Evolutionary conservation across 2,329 filamentous ascomycete species (phyloP).

Genomic region (Dothistroma pini): DNA sequence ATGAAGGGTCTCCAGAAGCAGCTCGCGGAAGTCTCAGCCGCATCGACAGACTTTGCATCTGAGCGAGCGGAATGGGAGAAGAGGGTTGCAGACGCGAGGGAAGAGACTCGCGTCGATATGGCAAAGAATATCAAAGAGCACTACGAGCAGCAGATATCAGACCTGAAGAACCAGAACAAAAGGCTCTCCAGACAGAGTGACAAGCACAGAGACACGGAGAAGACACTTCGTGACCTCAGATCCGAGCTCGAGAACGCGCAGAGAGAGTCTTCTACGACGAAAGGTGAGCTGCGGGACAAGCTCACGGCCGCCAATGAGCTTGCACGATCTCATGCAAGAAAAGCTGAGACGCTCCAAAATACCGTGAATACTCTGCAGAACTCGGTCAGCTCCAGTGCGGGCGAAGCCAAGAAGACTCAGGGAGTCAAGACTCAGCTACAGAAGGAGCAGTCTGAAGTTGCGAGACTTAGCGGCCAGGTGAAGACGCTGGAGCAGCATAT

Average conservation of each 20-base stretch:
- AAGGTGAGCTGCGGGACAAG: background rate
- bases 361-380: background rate
- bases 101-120: background rate
- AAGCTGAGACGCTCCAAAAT: background rate
- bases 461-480: background rate
- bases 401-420: background rate
- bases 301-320: background rate
- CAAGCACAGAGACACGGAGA: background rate
- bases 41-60: background rate
- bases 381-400: background rate
- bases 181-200: too few species aligned
- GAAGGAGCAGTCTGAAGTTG: background rate
- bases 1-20: background rate
- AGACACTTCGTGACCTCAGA: background rate
- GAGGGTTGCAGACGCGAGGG: background rate
- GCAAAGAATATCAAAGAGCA: background rate
- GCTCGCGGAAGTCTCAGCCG: background rate
- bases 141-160: background rate
- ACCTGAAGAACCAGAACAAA: background rate
- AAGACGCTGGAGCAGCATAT: conserved; percentile 4
- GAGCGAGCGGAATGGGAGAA: background rate
- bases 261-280: background rate
- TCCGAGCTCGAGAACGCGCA: background rate
- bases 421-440: background rate
- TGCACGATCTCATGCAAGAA: background rate